Conservation (phyloP, 768 basidiomycete genomes). For the Coprinellus micaceus region DNA sequence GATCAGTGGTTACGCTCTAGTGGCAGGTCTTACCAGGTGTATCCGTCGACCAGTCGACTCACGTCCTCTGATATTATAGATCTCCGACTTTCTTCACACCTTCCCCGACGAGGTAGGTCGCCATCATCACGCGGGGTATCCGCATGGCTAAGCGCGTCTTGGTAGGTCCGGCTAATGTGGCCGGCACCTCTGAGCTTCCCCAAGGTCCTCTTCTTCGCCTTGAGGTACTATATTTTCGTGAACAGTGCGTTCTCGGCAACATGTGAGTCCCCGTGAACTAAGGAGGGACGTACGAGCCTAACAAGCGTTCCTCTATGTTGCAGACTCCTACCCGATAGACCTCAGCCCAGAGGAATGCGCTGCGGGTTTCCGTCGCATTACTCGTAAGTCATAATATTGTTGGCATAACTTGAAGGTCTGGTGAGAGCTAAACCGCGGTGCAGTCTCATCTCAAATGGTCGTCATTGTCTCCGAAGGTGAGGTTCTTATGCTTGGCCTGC, state of each 20-base stretch:
- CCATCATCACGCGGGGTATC: not conserved
- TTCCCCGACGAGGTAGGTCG: not conserved
- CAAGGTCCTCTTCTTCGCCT: not conserved
- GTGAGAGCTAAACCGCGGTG: no score
- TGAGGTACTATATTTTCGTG: not conserved
- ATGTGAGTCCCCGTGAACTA: not conserved
- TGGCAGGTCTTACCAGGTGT: not conserved
- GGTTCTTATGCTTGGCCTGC: not conserved
- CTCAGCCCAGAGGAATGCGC: no score
- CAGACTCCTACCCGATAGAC: not conserved
- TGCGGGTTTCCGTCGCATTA: no score
- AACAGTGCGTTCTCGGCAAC: not conserved
- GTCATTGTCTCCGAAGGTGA: not conserved
- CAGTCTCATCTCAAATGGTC: no score
- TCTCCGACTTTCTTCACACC: not conserved
- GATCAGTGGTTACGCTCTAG: not conserved
- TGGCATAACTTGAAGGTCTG: no score
- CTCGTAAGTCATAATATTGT: no score
- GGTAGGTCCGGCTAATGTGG: not conserved
- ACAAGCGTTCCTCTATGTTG: not conserved
- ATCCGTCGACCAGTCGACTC: not conserved
- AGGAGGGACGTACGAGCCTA: not conserved
- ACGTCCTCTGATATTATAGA: not conserved
- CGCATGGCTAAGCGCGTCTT: not conserved
- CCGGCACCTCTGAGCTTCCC: not conserved